Conservation (phyloP, 345 rosid species). For the Isatis tinctoria region DNA sequence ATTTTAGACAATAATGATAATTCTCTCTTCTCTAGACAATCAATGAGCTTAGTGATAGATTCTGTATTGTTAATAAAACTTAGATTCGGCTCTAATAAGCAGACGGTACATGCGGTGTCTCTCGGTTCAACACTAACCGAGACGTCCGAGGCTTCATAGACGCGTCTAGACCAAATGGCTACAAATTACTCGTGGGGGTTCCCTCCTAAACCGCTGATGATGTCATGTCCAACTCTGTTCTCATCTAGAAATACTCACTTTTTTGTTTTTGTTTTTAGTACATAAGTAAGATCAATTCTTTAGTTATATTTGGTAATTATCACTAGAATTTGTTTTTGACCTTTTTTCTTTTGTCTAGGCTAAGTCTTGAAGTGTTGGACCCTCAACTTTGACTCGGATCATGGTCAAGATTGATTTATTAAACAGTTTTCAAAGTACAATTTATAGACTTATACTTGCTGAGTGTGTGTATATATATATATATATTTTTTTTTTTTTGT, state of each 20-base stretch:
- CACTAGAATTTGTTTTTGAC: too few relatives aligned
- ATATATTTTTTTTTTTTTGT: neutral
- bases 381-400: constrained; percentile 20
- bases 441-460: neutral
- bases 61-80: constrained; percentile 21
- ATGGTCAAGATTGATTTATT: neutral
- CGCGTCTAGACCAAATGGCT: constrained; percentile 51
- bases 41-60: constrained; percentile 45
- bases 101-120: constrained; percentile 33
- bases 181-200: too few relatives aligned
- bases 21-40: too few relatives aligned
- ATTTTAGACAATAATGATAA: too few relatives aligned
- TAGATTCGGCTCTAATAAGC: constrained; percentile 67
- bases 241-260: constrained; percentile 53
- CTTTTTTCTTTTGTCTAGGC: neutral
- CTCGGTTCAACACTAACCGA: constrained; percentile 33
- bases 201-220: too few relatives aligned
- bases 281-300: neutral
- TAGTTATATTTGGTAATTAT: neutral
- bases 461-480: neutral
- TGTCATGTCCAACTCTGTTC: constrained; percentile 69
- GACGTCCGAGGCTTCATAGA: constrained; percentile 57
- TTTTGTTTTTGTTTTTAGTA: neutral
- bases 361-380: constrained; percentile 36
- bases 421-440: neutral